Evolutionary conservation across 495 filamentous ascomycete species (phyloP).

Genomic region (Penicillium argentinense): DNA sequence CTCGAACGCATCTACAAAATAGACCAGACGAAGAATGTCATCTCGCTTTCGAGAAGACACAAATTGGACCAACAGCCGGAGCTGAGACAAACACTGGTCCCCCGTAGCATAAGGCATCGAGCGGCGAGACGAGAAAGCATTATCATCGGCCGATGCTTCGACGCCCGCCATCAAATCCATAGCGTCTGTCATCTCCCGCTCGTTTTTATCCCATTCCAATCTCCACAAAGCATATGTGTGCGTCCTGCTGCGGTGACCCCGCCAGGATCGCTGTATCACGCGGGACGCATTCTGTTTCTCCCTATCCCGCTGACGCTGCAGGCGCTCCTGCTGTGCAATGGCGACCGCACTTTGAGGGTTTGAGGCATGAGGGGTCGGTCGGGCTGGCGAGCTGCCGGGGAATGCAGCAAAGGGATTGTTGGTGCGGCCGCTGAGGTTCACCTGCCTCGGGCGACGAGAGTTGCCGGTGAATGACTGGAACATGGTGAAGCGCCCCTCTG

Average conservation of each 20-base stretch:
- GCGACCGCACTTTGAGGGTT: slow-evolving; percentile 76
- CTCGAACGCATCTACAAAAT: slow-evolving; percentile 45
- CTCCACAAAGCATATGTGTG: slow-evolving; percentile 58
- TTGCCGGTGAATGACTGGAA: slow-evolving; percentile 87
- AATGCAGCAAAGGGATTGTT: slow-evolving; percentile 70
- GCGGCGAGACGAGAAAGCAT: slow-evolving; percentile 9
- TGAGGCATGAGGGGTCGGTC: slow-evolving; percentile 42
- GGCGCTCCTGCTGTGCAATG: slow-evolving; percentile 80
- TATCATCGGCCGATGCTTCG: neutral
- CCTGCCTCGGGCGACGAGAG: slow-evolving; percentile 81
- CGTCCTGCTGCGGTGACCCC: slow-evolving; percentile 68
- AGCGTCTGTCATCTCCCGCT: slow-evolving; percentile 20
- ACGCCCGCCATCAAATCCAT: slow-evolving; percentile 8
- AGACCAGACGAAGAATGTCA: slow-evolving; percentile 44
- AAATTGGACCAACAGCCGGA: slow-evolving; percentile 52
- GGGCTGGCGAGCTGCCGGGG: slow-evolving; percentile 28
- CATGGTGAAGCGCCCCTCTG: slow-evolving; percentile 52
- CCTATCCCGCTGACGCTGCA: slow-evolving; percentile 77
- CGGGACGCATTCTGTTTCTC: slow-evolving; percentile 72
- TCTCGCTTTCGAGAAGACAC: slow-evolving; percentile 30
- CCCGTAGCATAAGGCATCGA: slow-evolving; percentile 47
- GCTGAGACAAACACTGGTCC: slow-evolving; percentile 46
- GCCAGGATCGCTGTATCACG: slow-evolving; percentile 78
- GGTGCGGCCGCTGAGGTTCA: slow-evolving; percentile 89
- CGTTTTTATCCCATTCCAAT: slow-evolving; percentile 63